A percentile compares a stretch with the other conserved stretches of the same genome.
Evolutionary conservation across 495 filamentous ascomycete genomes (phyloP).

Genomic region (Aspergillus olivimuriae): DNA sequence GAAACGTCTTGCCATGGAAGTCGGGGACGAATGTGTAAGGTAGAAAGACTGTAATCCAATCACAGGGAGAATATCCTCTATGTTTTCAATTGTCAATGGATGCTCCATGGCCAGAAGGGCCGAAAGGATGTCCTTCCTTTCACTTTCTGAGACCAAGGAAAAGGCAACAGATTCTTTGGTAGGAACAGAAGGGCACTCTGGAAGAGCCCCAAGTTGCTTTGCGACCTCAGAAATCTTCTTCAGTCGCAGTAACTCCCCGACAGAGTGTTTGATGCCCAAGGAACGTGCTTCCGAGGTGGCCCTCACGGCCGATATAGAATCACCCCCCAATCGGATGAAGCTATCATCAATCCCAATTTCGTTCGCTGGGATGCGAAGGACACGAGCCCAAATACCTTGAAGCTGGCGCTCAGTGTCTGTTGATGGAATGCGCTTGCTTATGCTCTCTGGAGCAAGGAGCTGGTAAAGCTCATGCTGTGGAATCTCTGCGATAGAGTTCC

Average conservation of each 20-base stretch:
- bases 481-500: not conserved
- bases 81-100: not conserved
- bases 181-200: not conserved
- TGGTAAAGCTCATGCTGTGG: not conserved
- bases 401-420: not conserved
- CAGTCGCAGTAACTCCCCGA: not conserved
- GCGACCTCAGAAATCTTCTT: not conserved
- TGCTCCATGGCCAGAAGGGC: not conserved
- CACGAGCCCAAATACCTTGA: not conserved
- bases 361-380: not conserved
- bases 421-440: not conserved
- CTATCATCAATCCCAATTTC: not conserved
- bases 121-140: not conserved
- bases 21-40: constrained; percentile 13
- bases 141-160: constrained; percentile 6
- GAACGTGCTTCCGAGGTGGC: not conserved
- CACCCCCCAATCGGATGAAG: constrained; percentile 4
- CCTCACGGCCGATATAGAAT: constrained; percentile 1
- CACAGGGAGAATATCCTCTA: constrained; percentile 14
- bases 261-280: not conserved
- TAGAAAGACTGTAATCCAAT: constrained; percentile 11
- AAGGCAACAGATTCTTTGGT: not conserved
- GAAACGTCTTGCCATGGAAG: constrained; percentile 2
- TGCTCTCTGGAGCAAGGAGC: not conserved
- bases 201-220: not conserved